Evolutionary conservation across 257 asterid genomes (phyloP), one percentile per base, ranked within the genome.

Genomic region (Salvia miltiorrhiza): DNA sequence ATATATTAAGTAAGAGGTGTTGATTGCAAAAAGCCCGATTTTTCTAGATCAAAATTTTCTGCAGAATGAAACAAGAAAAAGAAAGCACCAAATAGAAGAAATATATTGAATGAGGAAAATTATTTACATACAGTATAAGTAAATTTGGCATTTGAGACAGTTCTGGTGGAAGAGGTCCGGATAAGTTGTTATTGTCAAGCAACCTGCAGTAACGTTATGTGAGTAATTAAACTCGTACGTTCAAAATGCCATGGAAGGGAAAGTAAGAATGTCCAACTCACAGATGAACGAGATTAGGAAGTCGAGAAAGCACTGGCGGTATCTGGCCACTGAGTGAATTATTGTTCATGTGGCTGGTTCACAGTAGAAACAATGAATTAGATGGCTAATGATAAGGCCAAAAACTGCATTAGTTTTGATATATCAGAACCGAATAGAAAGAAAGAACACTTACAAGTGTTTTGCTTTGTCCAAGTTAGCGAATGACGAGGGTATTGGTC

Each of bases 281-380:
- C 99, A 94, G 66, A 82, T 94, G 99, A 81, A 94, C 84, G 60
- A 94, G 97, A 20, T 6, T 73, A 33, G 99, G 98, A 70, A 94
- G 98, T 66, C 72, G 86, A 77, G 87, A 79, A 72, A 94, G 89
- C 81, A 81, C 92, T 3, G 86, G 55, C 12, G 99, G 99, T 69
- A 94, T 94, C 79, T 72, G 85, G 28, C 98, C 99, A 70, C 95
- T 87, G 53, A 94, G 83, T 49, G 95, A 94, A 82, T 94, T 94
- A 79, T 94, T 94, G 74, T 94, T 94, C 99, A 94, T 89, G 83
- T 94, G 99, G 85, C 99, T 94, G 97, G 71, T 7, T 75, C 76
- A 77, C 45, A 30, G 60, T 14, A 58, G 57, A 13, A 65, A 78
- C 45, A 40, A 77, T 41, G 70, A 73, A 20, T 44, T 72, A 49